Conservation (phyloP, 1,284 basidiomycete species). For the Trichosporon ovoides region DNA sequence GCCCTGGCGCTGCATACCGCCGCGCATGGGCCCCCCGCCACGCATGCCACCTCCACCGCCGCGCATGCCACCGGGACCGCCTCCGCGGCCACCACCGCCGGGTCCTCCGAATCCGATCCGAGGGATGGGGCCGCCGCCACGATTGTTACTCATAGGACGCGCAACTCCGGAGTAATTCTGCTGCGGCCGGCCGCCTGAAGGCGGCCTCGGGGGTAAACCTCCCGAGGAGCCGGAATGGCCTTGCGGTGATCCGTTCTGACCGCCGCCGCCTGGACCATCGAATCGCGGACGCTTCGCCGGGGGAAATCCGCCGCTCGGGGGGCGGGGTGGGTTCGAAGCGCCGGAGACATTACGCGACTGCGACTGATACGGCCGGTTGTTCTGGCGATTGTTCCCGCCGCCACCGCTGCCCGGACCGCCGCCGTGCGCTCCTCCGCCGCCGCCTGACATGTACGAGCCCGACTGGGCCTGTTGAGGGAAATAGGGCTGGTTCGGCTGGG, state of each 20-base stretch:
- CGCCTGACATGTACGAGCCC: slow-evolving; percentile 4
- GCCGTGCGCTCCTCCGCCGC: not conserved
- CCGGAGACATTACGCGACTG: slow-evolving; percentile 12
- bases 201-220: slow-evolving; percentile 28
- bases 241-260: slow-evolving; percentile 18
- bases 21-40: slow-evolving; percentile 14
- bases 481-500: slow-evolving; percentile 24
- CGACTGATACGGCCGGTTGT: slow-evolving; percentile 31
- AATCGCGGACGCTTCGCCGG: slow-evolving; percentile 70
- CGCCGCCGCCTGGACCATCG: slow-evolving; percentile 57
- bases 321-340: not conserved
- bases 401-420: not conserved
- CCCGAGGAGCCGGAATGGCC: slow-evolving; percentile 45
- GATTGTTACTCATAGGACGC: slow-evolving; percentile 30
- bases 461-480: slow-evolving; percentile 12
- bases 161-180: slow-evolving; percentile 13
- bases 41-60: slow-evolving; percentile 61
- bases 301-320: slow-evolving; percentile 30
- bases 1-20: slow-evolving; percentile 14
- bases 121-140: slow-evolving; percentile 37
- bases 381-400: slow-evolving; percentile 13
- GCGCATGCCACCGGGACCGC: slow-evolving; percentile 35
- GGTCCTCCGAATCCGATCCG: slow-evolving; percentile 34
- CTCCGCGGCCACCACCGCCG: slow-evolving; percentile 51
- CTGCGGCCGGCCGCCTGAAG: slow-evolving; percentile 18